A percentile compares a stretch with the other conserved stretches of the same genome.
These are phyloP conservation scores for Suhomyces yuchorum DNA, from an alignment of 1,139 yeast genomes.

Conservation along the genomic window DNA sequence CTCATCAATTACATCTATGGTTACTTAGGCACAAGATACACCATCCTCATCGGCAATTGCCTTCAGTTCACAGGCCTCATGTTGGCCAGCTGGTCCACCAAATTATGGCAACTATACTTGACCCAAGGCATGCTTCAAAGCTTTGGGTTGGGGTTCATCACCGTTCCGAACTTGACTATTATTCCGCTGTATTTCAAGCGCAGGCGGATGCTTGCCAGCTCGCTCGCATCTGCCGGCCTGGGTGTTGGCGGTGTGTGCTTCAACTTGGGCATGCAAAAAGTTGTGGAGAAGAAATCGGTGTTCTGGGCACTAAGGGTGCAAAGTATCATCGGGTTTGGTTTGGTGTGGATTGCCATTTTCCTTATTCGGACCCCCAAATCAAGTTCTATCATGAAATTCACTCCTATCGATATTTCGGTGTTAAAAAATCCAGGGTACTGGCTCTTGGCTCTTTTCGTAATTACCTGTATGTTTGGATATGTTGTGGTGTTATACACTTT, in stretches of 20 bases:
- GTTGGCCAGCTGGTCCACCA: slow-evolving; percentile 54
- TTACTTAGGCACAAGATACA: slow-evolving; percentile 38
- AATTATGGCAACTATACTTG: slow-evolving; percentile 54
- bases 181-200: slow-evolving; percentile 63
- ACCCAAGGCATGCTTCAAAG: slow-evolving; percentile 57
- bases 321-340: slow-evolving; percentile 31
- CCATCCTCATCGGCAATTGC: slow-evolving; percentile 46
- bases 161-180: slow-evolving; percentile 47
- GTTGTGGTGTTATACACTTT: slow-evolving; percentile 40
- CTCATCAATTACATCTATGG: slow-evolving; percentile 43
- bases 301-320: slow-evolving; percentile 48
- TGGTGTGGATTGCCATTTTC: slow-evolving; percentile 27
- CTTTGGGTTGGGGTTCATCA: slow-evolving; percentile 49
- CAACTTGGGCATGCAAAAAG: slow-evolving; percentile 34
- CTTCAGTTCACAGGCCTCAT: slow-evolving; percentile 53
- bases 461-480: slow-evolving; percentile 42
- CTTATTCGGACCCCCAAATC: slow-evolving; percentile 28
- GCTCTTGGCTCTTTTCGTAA: slow-evolving; percentile 28
- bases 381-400: slow-evolving; percentile 24
- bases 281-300: slow-evolving; percentile 24
- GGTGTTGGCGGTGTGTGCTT: slow-evolving; percentile 61
- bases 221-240: slow-evolving; percentile 61
- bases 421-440: slow-evolving; percentile 32
- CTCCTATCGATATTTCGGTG: slow-evolving; percentile 26
- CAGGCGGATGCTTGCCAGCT: slow-evolving; percentile 57